phyloP scores from a whole-genome alignment of 2,329 filamentous ascomycete genomes.

The Ambrosiella xylebori region DNA sequence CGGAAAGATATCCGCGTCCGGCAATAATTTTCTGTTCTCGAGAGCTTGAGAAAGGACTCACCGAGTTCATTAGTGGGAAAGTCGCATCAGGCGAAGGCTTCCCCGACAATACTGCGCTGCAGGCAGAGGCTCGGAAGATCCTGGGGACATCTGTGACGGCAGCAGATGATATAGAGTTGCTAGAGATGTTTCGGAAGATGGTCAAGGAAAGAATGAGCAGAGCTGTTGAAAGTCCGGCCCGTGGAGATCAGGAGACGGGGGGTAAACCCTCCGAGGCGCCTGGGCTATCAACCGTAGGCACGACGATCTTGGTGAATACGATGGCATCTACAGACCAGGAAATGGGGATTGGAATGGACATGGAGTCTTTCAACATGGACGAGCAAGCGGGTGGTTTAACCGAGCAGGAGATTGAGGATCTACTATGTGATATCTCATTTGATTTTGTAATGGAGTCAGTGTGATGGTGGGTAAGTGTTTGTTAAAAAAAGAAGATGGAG shows the following conservation, averaged over 20 bases:
- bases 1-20: constrained; percentile 27
- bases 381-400: neutral
- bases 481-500: neutral
- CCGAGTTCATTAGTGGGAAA: constrained; percentile 29
- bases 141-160: constrained; percentile 29
- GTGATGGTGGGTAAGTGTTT: neutral
- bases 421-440: constrained; percentile 9
- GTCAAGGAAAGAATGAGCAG: neutral
- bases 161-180: constrained; percentile 35
- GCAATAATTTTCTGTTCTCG: constrained; percentile 39
- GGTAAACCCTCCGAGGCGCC: neutral
- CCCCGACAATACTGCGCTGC: constrained; percentile 31
- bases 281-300: neutral
- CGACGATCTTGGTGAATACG: neutral
- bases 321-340: neutral
- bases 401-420: constrained; percentile 8
- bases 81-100: constrained; percentile 24
- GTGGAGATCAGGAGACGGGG: neutral
- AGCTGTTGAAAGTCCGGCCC: neutral
- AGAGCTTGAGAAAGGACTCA: constrained; percentile 38
- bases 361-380: neutral
- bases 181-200: constrained; percentile 34
- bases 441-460: constrained; percentile 5
- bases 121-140: constrained; percentile 31
- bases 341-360: neutral